phyloP scores from a whole-genome alignment of 1,139 yeast species.

The Eremothecium coryli region DNA sequence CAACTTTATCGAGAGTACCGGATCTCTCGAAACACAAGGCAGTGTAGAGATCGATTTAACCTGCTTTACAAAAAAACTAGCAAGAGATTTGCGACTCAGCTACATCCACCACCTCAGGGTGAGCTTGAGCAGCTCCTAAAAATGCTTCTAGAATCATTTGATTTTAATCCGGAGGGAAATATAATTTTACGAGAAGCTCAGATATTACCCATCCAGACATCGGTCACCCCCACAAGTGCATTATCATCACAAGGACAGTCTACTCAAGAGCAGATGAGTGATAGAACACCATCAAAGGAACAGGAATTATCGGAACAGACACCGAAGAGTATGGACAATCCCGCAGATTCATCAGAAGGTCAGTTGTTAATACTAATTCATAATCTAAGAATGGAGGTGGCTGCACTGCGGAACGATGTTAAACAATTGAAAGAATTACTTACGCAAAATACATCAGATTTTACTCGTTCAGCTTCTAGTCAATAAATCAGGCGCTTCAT shows the following conservation, averaged over 20 bases:
- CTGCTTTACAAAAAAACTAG: slow-evolving; percentile 5
- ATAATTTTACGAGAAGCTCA: slow-evolving; percentile 1
- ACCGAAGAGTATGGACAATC: too few species aligned
- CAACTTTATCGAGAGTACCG: slow-evolving; percentile 3
- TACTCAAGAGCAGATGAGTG: not conserved
- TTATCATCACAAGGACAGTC: not conserved
- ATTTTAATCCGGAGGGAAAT: slow-evolving; percentile 5
- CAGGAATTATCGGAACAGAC: too few species aligned
- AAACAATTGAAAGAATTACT: slow-evolving; percentile 1
- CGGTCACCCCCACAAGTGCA: not conserved
- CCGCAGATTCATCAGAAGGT: too few species aligned
- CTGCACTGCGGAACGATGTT: not conserved
- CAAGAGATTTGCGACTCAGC: slow-evolving; percentile 1
- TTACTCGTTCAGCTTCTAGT: not conserved
- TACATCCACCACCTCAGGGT: slow-evolving; percentile 1
- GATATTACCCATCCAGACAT: not conserved
- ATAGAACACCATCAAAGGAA: too few species aligned
- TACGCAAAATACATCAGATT: slow-evolving; percentile 1
- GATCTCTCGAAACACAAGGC: slow-evolving; percentile 6
- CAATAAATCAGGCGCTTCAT: not conserved
- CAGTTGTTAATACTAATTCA: not conserved
- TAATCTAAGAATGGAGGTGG: slow-evolving; percentile 1
- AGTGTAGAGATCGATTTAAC: slow-evolving; percentile 6
- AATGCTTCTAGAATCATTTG: not conserved
- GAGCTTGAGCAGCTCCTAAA: slow-evolving; percentile 3